Evolutionary conservation across 257 asterid genomes (phyloP), one percentile per base, ranked within the genome.

Genomic region (Nicotiana benthamiana): DNA sequence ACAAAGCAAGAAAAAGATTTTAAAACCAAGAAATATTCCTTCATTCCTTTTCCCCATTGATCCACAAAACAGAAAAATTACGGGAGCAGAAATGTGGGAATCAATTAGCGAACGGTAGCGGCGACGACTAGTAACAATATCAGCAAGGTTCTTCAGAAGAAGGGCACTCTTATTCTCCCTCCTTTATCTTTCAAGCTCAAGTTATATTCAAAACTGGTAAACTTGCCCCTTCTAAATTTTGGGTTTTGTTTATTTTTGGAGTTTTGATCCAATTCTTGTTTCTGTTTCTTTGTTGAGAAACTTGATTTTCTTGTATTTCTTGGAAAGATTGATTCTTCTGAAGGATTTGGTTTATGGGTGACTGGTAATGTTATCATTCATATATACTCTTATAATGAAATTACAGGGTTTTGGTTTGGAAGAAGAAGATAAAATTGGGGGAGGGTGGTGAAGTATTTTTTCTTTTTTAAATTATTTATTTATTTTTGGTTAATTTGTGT

Each of bases 61-160:
- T 57, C 64, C 4, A 46, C 51, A 4, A 51, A 81, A 52, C 56
- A 70, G 53, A 30, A 36, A 70, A n/a, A 80, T n/a, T 16, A 13
- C 13, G n/a, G 72, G 76, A 57, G 65, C 52, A 82, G 87, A 82
- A 83, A 96, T 94, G 99, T 96, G 99, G 99, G 98, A 91, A 89
- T 86, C 97, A 77, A 87, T 92, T 81, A 89, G 92, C 90, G 82
- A 16, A 96, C 99, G 84, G 27, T 94, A 54, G 97, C 97, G 77
- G 99, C 99, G 57, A 94, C 98, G 68, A 97, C 98, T 82, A 98
- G 98, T 1, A 96, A 94, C 87, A 96, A 96, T 92, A 94, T 96
- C 89, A 98, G 99, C 74, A 96, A 96, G 88, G 97, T 94, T 57
- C 97, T 96, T 30, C 98, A 96, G 94, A 96, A 96, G 59, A 96